Evolutionary conservation across 164 flowering plant species (phyloP), one percentile per base, ranked within the genome.

Genomic region (Malania oleifera): DNA sequence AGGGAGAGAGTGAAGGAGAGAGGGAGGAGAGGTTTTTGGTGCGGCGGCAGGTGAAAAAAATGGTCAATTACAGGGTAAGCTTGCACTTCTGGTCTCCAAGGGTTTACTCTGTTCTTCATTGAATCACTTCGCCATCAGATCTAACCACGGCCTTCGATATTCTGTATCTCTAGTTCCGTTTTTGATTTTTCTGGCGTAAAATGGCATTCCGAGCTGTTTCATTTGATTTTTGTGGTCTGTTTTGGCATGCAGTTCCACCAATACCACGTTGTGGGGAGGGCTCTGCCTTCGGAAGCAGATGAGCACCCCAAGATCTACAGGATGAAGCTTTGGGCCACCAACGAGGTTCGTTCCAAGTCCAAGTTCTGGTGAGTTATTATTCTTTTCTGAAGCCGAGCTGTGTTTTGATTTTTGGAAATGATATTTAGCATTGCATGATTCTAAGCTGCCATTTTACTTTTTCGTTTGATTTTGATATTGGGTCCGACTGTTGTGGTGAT

Each of bases 281-380:
- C 80, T 34, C 82, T 89, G 25, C 96, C 93, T 0, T 58, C 93
- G 2, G 86, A 80, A 50, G 22, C 66, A 0, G 93, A 86, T 71
- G 83, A 84, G 66, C 84, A 82, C 37, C 96, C 96, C 7, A 89
- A 89, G 85, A 86, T 89, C 57, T 89, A 84, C 72, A 68, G 96
- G n/a, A 86, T 88, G 96, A 88, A 88, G 76, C 82, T 88, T 7
- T 87, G 95, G 95, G 89, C 89, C 9, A 84, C 90, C 37, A 87
- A 87, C 45, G 88, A 87, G 57, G 95, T 87, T 43, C 83, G 95
- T 6, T 87, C 96, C 64, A 87, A 85, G 66, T 87, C 96, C 69
- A 86, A 86, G 78, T 86, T 86, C 71, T 85, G 91, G 91, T 85
- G 17, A 20, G 76, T 40, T 24, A 1, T 23, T n/a, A 11, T 50